These are phyloP conservation scores for Apium graveolens DNA, from an alignment of 129 eudicot species.

Conservation along the genomic window DNA sequence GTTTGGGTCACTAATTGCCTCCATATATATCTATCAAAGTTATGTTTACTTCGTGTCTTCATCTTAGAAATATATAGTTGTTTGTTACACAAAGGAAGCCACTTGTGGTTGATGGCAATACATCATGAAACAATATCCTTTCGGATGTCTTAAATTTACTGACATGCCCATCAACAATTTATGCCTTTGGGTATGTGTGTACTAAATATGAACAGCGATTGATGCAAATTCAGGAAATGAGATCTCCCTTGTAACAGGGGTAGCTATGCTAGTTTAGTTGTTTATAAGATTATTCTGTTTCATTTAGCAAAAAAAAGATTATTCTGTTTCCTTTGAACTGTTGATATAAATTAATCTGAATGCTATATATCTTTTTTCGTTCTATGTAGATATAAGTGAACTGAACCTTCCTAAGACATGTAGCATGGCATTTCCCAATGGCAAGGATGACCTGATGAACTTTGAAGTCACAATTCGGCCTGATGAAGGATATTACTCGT, in stretches of 20 bases:
- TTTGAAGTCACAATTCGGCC: slow-evolving; percentile 35
- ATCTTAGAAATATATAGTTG: neutral
- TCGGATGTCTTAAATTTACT: neutral
- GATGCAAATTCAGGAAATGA: neutral
- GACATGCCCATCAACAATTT: neutral
- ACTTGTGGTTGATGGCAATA: neutral
- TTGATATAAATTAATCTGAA: neutral
- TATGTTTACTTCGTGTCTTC: too few species aligned
- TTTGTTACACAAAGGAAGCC: neutral
- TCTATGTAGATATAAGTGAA: slow-evolving; percentile 25
- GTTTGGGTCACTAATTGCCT: neutral
- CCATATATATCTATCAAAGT: neutral
- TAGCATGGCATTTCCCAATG: slow-evolving; percentile 24
- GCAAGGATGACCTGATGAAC: slow-evolving; percentile 34
- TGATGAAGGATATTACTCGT: slow-evolving; percentile 31
- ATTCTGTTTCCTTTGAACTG: neutral
- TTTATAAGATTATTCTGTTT: neutral
- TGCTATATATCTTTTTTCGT: too few species aligned
- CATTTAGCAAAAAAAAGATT: neutral
- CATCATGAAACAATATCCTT: neutral
- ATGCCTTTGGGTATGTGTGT: neutral
- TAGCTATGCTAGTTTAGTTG: neutral
- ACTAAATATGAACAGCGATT: neutral
- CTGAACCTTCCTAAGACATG: slow-evolving; percentile 28
- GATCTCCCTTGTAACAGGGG: neutral